Percentiles rank a stretch among this genome's conserved stretches.
phyloP scores from a whole-genome alignment of 192 early-diverging fungal species.

The Coemansia sp. region DNA sequence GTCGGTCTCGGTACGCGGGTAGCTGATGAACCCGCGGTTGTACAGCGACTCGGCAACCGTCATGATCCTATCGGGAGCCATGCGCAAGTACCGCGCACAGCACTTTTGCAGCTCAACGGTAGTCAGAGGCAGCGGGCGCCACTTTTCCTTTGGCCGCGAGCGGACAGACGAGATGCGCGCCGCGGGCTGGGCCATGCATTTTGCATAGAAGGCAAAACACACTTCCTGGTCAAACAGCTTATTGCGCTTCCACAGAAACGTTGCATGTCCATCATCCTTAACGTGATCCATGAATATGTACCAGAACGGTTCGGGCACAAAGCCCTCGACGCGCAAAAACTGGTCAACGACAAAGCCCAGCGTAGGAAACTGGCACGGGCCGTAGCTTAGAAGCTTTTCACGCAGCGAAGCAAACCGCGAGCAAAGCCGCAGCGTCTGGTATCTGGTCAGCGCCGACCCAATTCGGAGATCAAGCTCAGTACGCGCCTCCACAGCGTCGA shows the following conservation, averaged over 20 bases:
- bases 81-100: slow-evolving; percentile 67
- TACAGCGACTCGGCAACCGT: slow-evolving; percentile 86
- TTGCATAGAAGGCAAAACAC: slow-evolving; percentile 73
- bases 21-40: slow-evolving; percentile 87
- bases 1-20: slow-evolving; percentile 96
- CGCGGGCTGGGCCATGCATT: slow-evolving; percentile 63
- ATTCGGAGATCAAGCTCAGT: slow-evolving; percentile 89
- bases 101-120: slow-evolving; percentile 93
- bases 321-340: slow-evolving; percentile 71
- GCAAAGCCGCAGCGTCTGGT: slow-evolving; percentile 77
- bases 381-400: slow-evolving; percentile 80
- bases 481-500: slow-evolving; percentile 81
- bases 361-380: slow-evolving; percentile 96
- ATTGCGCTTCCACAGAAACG: slow-evolving; percentile 77
- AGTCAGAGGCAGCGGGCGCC: slow-evolving; percentile 89
- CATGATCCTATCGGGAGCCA: slow-evolving; percentile 84
- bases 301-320: slow-evolving; percentile 93
- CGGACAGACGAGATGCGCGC: slow-evolving; percentile 65
- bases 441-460: slow-evolving; percentile 91
- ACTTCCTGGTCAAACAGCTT: slow-evolving; percentile 77
- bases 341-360: slow-evolving; percentile 94
- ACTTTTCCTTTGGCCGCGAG: slow-evolving; percentile 76
- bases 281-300: slow-evolving; percentile 67
- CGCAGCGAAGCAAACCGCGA: slow-evolving; percentile 58
- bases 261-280: slow-evolving; percentile 51